Base-by-base conservation (phyloP, 768 basidiomycete genomes). In the Mycena polygramma region DNA sequence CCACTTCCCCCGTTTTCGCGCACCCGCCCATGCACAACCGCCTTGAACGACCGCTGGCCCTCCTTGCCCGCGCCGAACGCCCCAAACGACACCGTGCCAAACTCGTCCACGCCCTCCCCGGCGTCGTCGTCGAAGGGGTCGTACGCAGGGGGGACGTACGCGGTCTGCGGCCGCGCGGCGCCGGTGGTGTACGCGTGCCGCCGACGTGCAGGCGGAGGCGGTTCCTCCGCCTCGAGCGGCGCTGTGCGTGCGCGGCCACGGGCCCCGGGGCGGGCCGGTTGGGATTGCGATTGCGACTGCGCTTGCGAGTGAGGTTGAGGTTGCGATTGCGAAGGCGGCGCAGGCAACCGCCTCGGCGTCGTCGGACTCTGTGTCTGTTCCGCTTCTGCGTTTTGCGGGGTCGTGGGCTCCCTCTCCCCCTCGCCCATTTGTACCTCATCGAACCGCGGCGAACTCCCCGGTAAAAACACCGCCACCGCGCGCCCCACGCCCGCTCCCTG, bases 1-100 rank as follows among this genome's bases (percentile, higher is more conserved):
- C 20, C 41, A 24, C 58, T 30, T 46, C 36, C 63, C 20, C 46
- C 49, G 41, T 10, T 68, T 60, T 89, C 88, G 6, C 83, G 80
- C 35, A 88, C 82, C 74, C 87, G 90, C 68, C 83, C 79, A 72
- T 90, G 90, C 48, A 91, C 90, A 19, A 90, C 86, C 30, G 90
- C 88, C 57, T 80, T 83, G 78, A 91, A 91, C 6, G 82, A 80
- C 66, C 80, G 63, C 73, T 74, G 62, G 46, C 63, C 75, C n/a
- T 59, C 39, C 14, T 39, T 14, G n/a, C 46, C n/a, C n/a, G n/a
- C n/a, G n/a, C n/a, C 54, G 13, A 57, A 57, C 37, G 36, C 58
- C n/a, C 55, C 69, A 15, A 75, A 61, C 14, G 77, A 71, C 39
- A 76, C 66, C 62, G 75, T 77, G 15, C 77, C 76, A 61, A 80